Conservation (phyloP, 2,329 filamentous ascomycete species). For the Colletotrichum ledebouriae region DNA sequence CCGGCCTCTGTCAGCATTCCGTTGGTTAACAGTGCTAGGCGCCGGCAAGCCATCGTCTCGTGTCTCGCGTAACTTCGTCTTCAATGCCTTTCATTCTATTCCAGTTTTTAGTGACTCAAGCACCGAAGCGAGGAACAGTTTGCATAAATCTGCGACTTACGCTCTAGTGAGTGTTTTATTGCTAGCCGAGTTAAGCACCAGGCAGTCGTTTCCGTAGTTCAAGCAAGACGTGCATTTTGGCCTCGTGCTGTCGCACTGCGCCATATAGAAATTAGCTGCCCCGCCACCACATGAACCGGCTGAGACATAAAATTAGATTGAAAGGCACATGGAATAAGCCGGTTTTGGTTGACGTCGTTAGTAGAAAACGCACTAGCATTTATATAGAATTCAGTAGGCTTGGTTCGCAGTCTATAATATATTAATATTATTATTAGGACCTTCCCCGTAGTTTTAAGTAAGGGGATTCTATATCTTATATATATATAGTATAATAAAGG, state of each 20-base stretch:
- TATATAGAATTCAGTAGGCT: too few relatives aligned
- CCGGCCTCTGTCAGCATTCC: conserved; percentile 18
- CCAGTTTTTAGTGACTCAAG: too few relatives aligned
- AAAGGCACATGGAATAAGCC: background rate
- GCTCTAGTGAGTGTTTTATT: too few relatives aligned
- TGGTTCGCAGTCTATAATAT: too few relatives aligned
- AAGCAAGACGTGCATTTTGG: conserved; percentile 49
- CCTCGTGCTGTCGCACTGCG: conserved; percentile 48
- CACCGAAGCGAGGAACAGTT: too few relatives aligned
- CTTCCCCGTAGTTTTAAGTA: too few relatives aligned
- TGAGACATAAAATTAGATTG: background rate
- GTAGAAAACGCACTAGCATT: conserved; percentile 2
- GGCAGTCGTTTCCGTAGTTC: conserved; percentile 46
- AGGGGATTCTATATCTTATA: too few relatives aligned
- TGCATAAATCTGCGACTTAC: too few relatives aligned
- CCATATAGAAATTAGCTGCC: background rate
- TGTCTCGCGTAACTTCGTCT: background rate
- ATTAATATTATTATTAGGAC: too few relatives aligned
- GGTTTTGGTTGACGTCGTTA: background rate
- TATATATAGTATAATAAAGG: too few relatives aligned
- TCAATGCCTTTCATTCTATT: background rate
- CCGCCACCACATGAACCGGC: background rate
- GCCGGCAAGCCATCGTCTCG: background rate
- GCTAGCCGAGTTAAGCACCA: conserved; percentile 47
- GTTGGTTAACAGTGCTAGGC: background rate